Conservation (phyloP, 2,329 filamentous ascomycete genomes). For the Emmonsia crescens region DNA sequence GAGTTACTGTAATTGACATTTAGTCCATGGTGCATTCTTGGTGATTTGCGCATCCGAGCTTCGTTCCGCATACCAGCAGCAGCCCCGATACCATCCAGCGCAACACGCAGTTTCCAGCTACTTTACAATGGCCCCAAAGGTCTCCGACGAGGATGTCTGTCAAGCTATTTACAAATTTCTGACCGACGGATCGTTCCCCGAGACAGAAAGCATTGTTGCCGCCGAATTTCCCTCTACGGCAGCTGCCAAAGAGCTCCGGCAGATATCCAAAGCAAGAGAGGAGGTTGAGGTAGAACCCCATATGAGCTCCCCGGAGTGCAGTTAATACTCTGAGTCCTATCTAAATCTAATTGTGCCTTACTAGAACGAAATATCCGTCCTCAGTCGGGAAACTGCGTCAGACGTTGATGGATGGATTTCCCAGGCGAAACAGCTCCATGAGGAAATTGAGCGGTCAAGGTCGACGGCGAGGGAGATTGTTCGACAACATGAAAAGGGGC, state of each 20-base stretch:
- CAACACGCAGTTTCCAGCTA: not conserved
- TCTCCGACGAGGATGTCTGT: slow-evolving; percentile 36
- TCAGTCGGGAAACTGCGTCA: slow-evolving; percentile 65
- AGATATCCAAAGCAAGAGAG: slow-evolving; percentile 42
- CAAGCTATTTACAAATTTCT: slow-evolving; percentile 56
- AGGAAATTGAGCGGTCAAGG: slow-evolving; percentile 73
- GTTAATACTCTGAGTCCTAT: not conserved
- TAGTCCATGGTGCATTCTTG: not conserved
- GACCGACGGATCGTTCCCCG: slow-evolving; percentile 45
- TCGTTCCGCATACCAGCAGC: not conserved
- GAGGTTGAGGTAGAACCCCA: slow-evolving; percentile 39
- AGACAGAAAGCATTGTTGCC: slow-evolving; percentile 45
- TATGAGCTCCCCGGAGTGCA: not conserved
- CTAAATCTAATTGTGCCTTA: not conserved
- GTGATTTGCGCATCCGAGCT: not conserved
- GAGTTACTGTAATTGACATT: not conserved
- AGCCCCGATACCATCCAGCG: not conserved
- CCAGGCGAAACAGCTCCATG: slow-evolving; percentile 72
- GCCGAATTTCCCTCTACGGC: slow-evolving; percentile 40
- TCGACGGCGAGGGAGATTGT: slow-evolving; percentile 72
- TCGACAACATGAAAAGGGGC: slow-evolving; percentile 60
- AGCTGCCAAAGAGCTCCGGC: slow-evolving; percentile 40
- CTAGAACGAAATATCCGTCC: slow-evolving; percentile 59
- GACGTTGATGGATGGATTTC: slow-evolving; percentile 79
- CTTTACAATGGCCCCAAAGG: slow-evolving; percentile 26